Conservation (phyloP, 2,329 filamentous ascomycete genomes). For the Plectosphaerella plurivora region DNA sequence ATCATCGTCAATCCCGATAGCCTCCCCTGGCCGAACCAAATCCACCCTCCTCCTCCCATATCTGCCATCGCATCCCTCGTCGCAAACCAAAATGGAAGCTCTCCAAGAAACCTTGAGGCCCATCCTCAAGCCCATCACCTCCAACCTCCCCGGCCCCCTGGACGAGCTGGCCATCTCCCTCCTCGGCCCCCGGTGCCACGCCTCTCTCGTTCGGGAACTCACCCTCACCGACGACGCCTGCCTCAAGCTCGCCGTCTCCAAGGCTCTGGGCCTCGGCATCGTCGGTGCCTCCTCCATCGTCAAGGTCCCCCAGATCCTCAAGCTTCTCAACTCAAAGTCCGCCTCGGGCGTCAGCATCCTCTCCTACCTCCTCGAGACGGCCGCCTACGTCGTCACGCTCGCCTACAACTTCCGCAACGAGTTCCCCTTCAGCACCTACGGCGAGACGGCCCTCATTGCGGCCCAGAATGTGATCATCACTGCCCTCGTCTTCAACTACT, state of each 20-base stretch:
- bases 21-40: too few species aligned
- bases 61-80: too few species aligned
- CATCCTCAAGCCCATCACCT: slow-evolving; percentile 64
- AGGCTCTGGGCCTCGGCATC: slow-evolving; percentile 89
- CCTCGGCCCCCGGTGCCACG: slow-evolving; percentile 81
- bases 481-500: slow-evolving; percentile 80
- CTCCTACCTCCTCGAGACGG: slow-evolving; percentile 88
- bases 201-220: slow-evolving; percentile 78
- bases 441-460: slow-evolving; percentile 88
- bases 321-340: slow-evolving; percentile 77
- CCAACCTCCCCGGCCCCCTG: slow-evolving; percentile 69
- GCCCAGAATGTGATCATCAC: slow-evolving; percentile 90
- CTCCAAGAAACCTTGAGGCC: slow-evolving; percentile 62
- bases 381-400: slow-evolving; percentile 80
- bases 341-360: slow-evolving; percentile 83
- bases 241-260: slow-evolving; percentile 85
- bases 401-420: slow-evolving; percentile 88
- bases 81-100: slow-evolving; percentile 48
- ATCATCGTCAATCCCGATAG: too few species aligned
- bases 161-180: slow-evolving; percentile 72
- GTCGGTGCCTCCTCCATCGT: slow-evolving; percentile 86
- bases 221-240: slow-evolving; percentile 73
- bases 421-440: slow-evolving; percentile 95
- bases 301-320: slow-evolving; percentile 95
- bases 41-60: too few species aligned